These are phyloP conservation scores for Pythium rhizo-oryzae DNA, from an alignment of 352 stramenopile species.

Conservation along the genomic window DNA sequence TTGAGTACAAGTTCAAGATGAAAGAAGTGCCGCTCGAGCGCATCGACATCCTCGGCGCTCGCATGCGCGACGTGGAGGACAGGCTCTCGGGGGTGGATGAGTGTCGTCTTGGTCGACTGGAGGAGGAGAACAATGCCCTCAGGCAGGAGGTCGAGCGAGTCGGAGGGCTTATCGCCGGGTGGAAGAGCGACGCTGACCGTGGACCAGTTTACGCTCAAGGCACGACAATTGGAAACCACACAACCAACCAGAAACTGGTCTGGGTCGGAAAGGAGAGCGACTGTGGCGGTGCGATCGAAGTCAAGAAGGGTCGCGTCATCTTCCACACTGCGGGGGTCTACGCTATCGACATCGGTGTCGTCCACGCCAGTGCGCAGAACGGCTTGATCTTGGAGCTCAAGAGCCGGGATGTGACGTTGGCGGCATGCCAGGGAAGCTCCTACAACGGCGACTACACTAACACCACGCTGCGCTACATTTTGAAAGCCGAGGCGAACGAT, in stretches of 20 bases:
- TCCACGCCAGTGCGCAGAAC: neutral
- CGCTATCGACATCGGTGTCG: neutral
- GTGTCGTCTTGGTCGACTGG: neutral
- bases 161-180: neutral
- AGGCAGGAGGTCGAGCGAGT: neutral
- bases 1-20: slow-evolving; percentile 16
- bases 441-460: neutral
- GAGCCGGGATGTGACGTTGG: neutral
- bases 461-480: slow-evolving; percentile 7
- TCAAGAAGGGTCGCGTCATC: neutral
- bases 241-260: neutral
- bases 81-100: neutral
- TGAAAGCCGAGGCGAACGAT: neutral
- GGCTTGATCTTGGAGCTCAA: slow-evolving; percentile 2
- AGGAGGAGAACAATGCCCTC: neutral
- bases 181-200: neutral
- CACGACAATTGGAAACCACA: neutral
- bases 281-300: neutral
- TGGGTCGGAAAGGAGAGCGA: neutral
- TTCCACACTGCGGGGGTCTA: neutral
- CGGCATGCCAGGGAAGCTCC: neutral
- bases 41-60: slow-evolving; percentile 16
- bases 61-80: slow-evolving; percentile 17
- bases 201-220: neutral
- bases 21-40: slow-evolving; percentile 14